These are phyloP conservation scores for Leptomonas seymouri DNA, from an alignment of 208 protist species.

Conservation along the genomic window DNA sequence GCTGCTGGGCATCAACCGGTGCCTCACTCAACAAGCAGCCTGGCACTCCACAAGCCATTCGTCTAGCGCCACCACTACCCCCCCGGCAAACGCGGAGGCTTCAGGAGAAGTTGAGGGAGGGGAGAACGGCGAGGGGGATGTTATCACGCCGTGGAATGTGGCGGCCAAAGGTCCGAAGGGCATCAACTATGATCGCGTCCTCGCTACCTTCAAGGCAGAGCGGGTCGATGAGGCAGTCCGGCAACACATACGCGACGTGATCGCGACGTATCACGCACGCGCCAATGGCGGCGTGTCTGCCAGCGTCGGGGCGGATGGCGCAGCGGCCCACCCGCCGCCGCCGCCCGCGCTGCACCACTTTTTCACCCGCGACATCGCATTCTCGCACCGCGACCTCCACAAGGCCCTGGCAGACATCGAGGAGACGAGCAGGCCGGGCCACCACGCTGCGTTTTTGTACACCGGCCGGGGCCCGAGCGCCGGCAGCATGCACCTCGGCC, in stretches of 20 bases:
- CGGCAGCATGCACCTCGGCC: conserved; percentile 98
- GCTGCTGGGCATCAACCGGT: not conserved
- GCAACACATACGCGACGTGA: conserved; percentile 37
- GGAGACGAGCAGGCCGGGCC: conserved; percentile 40
- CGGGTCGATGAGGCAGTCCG: conserved; percentile 49
- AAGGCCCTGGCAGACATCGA: conserved; percentile 92
- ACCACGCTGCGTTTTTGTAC: conserved; percentile 98
- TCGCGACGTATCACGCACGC: conserved; percentile 15
- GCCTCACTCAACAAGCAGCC: not conserved
- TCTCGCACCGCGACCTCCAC: conserved; percentile 98
- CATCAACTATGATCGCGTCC: conserved; percentile 86
- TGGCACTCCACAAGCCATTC: conserved; percentile 2
- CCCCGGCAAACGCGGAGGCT: not conserved
- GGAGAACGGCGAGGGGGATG: conserved; percentile 29
- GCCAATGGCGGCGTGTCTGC: conserved; percentile 14
- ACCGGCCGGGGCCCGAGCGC: conserved; percentile 99
- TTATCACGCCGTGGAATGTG: conserved; percentile 85
- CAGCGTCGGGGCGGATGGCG: not conserved
- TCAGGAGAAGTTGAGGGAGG: not conserved
- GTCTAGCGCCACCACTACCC: not conserved
- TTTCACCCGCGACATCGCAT: conserved; percentile 95
- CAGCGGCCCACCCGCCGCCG: not conserved
- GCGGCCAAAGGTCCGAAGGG: conserved; percentile 69
- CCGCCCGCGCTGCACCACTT: conserved; percentile 85
- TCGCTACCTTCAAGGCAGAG: conserved; percentile 81